These are phyloP conservation scores for Escallonia herrerae DNA, from an alignment of 129 eudicot species.

Conservation along the genomic window DNA sequence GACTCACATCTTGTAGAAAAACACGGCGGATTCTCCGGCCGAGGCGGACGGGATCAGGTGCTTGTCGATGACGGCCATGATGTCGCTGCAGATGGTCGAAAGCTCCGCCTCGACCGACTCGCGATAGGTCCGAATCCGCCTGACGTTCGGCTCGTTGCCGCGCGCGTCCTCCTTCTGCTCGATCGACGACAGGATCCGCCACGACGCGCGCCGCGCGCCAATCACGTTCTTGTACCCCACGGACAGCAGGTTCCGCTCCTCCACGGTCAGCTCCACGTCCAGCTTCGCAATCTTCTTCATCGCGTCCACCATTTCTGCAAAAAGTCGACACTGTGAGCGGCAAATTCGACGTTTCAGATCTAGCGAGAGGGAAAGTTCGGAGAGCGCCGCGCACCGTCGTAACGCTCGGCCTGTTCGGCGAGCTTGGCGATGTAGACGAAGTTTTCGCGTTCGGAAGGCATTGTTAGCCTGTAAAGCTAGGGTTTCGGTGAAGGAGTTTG, in stretches of 20 bases:
- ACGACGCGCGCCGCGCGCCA: constrained; percentile 80
- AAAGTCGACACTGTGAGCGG: background rate
- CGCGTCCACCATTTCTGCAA: constrained; percentile 78
- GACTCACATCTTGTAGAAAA: constrained; percentile 54
- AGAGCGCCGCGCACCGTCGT: constrained; percentile 23
- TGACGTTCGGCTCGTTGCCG: constrained; percentile 74
- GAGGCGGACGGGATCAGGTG: constrained; percentile 53
- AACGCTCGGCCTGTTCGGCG: constrained; percentile 53
- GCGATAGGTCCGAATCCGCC: constrained; percentile 54
- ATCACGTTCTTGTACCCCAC: constrained; percentile 87
- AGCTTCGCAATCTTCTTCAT: constrained; percentile 77
- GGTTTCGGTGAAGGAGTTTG: too few species aligned
- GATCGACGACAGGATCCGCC: constrained; percentile 86
- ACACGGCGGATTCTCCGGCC: constrained; percentile 56
- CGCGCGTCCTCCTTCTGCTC: constrained; percentile 81
- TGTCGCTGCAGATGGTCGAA: constrained; percentile 40
- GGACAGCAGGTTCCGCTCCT: constrained; percentile 78
- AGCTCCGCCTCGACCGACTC: constrained; percentile 54
- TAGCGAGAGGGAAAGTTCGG: constrained; percentile 4
- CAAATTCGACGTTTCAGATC: constrained; percentile 22
- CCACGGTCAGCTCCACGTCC: constrained; percentile 70
- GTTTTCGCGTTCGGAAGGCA: constrained; percentile 31
- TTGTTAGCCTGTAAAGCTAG: too few species aligned
- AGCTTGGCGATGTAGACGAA: constrained; percentile 51
- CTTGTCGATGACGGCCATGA: constrained; percentile 52